Base-by-base conservation (phyloP, 192 early-diverging fungal genomes). In the Linnemannia elongata region DNA sequence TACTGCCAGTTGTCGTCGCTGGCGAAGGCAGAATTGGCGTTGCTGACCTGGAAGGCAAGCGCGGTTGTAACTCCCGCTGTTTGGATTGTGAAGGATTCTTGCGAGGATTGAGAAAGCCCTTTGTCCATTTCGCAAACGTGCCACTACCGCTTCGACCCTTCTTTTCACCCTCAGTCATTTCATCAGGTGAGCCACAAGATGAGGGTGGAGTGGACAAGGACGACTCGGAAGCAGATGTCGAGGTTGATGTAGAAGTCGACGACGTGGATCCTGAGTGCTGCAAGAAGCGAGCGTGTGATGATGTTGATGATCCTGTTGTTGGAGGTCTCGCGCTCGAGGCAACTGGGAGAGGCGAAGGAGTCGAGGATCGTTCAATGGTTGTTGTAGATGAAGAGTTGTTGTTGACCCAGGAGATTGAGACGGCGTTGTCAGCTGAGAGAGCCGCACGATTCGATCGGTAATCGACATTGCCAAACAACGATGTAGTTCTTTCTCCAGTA, bases 71-170 rank as follows among this genome's bases (percentile, higher is more conserved):
- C 70, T 44, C 8, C 3, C n/a, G 70, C 6, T 42, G 30, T 39
- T 13, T 41, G 20, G 17, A 20, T 5, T 22, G 49, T 5, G 49
- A 12, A 4, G 1, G 70, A 17, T 72, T 33, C 54, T 54, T 72
- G 39, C 41, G 52, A 12, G n/a, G 13, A 12, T 70, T 27, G 20
- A 45, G 35, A 10, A 81, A 69, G 0, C 60, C 12, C 15, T 44
- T 74, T 27, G 55, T 82, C 72, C 71, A 75, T 30, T 57, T 82
- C 1, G 52, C 68, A 35, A 82, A 33, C 13, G 74, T 60, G 68
- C 52, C 72, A 24, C 17, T 69, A n/a, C 42, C 41, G 36, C 41
- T 72, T 10, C 69, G 1, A 8, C 3, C 27, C 69, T 41, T 71
- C 35, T 0, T 24, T 8, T 71, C 69, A 3, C 20, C 20, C 6